Evolutionary conservation across 2,329 filamentous ascomycete genomes (phyloP).

Genomic region (Trichoderma semiorbis): DNA sequence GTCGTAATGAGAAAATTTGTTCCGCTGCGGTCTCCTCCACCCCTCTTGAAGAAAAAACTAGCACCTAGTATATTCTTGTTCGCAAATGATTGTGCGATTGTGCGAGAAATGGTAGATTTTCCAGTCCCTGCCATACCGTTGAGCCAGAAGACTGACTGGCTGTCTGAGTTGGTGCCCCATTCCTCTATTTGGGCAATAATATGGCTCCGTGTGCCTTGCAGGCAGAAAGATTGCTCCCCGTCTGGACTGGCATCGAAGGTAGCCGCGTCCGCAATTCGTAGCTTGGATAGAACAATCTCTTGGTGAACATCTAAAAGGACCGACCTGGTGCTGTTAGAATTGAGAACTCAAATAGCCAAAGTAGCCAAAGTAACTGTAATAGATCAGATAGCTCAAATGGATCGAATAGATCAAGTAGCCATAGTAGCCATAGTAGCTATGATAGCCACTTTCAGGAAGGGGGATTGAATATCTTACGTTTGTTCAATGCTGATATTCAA

Average conservation of each 20-base stretch:
- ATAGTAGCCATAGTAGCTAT: too few relatives aligned
- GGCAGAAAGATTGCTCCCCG: constrained; percentile 32
- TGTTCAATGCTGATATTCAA: constrained; percentile 14
- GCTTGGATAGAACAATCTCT: constrained; percentile 24
- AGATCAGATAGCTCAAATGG: neutral
- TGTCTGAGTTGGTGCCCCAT: constrained; percentile 27
- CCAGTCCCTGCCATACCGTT: constrained; percentile 39
- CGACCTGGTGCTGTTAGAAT: neutral
- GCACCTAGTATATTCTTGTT: constrained; percentile 26
- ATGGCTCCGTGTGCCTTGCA: constrained; percentile 30
- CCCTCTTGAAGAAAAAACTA: constrained; percentile 46
- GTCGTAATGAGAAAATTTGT: constrained; percentile 39
- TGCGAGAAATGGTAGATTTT: constrained; percentile 39
- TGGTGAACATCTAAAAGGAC: constrained; percentile 21
- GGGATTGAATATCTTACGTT: neutral
- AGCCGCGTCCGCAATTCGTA: constrained; percentile 25
- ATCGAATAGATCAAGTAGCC: too few relatives aligned
- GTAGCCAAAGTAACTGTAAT: too few relatives aligned
- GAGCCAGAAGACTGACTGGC: constrained; percentile 35
- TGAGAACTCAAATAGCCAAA: too few relatives aligned
- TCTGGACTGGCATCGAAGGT: constrained; percentile 33
- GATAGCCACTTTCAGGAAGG: neutral
- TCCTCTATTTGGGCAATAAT: constrained; percentile 26
- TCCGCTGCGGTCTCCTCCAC: constrained; percentile 36
- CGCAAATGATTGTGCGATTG: constrained; percentile 23